Evolutionary conservation across 2,329 filamentous ascomycete species (phyloP).

Genomic region (Alternaria sp.): DNA sequence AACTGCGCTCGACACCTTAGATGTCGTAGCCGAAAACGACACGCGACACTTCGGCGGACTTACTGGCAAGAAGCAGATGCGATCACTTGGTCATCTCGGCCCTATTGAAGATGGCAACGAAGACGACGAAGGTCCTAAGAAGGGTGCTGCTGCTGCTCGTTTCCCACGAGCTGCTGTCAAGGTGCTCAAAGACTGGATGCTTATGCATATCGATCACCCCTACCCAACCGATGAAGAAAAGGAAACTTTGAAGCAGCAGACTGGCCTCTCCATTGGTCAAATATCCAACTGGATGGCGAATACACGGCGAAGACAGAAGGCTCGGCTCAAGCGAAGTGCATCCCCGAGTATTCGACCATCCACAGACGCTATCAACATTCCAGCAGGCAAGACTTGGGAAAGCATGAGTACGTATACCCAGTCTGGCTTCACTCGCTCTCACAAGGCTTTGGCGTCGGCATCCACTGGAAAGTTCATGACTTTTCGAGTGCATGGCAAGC

Average conservation of each 20-base stretch:
- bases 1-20: conserved; percentile 58
- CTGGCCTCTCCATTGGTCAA: conserved; percentile 81
- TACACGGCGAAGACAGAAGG: conserved; percentile 82
- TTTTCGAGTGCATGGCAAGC: conserved; percentile 27
- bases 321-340: conserved; percentile 70
- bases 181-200: conserved; percentile 84
- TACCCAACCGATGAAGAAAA: conserved; percentile 91
- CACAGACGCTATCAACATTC: conserved; percentile 76
- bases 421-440: conserved; percentile 24
- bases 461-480: conserved; percentile 34
- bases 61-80: conserved; percentile 51
- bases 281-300: conserved; percentile 95
- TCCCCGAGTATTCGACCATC: conserved; percentile 73
- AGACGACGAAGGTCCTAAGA: conserved; percentile 42
- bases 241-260: conserved; percentile 77
- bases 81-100: conserved; percentile 47
- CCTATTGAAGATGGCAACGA: conserved; percentile 46
- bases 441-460: conserved; percentile 29
- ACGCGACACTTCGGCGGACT: conserved; percentile 45
- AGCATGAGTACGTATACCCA: conserved; percentile 45
- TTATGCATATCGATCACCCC: conserved; percentile 79
- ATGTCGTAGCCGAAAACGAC: conserved; percentile 56
- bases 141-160: conserved; percentile 51
- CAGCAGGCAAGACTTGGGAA: conserved; percentile 66
- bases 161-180: conserved; percentile 84